Evolutionary conservation across 1,139 yeast genomes (phyloP), one percentile per base, ranked within the genome.

Genomic region (Saccharomyces hybrid): DNA sequence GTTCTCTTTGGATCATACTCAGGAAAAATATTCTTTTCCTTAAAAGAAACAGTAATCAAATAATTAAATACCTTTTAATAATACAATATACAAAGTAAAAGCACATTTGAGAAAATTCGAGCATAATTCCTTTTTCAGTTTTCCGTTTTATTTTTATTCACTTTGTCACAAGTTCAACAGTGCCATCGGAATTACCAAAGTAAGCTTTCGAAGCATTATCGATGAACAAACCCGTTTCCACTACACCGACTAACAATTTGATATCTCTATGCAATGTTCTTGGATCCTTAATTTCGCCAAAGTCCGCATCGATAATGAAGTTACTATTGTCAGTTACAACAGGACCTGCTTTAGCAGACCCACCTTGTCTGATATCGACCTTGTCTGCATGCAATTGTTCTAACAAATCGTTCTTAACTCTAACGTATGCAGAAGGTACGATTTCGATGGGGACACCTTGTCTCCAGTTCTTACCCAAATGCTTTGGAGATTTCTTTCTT

Each of bases 301-400:
- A 93, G 69, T 90, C 91, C 31, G 96, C 96, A 72, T 95, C 99
- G 57, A 95, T 81, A 60, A 95, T 79, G 68, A 90, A 88, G 72
- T 91, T 93, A 71, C 91, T 90, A 73, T 95, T 95, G 71, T 95
- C 99, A 46, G 99, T 91, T 57, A 95, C 87, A n/a, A 90, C 85
- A 7, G 99, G 99, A 20, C 99, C 99, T 5, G 99, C 99, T 73
- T 95, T 95, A 42, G 95, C 90, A 54, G 84, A 75, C 16, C 89
- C 91, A 50, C 98, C 99, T 63, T 85, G 84, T 71, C 99, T 82
- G 64, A 95, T 80, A 4, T 69, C 73, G 27, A 88, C 85, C 5
- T 71, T 73, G 28, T 52, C 51, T 4, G 69, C 69, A 8, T 96
- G 96, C 65, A 91, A 71, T 48, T 69, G 68, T 53, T 71, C 64